Percentiles rank a stretch among this genome's conserved stretches.
Evolutionary conservation across 371 early-diverging fungal species (phyloP).

Genomic region (Rhizopus arrhizus): DNA sequence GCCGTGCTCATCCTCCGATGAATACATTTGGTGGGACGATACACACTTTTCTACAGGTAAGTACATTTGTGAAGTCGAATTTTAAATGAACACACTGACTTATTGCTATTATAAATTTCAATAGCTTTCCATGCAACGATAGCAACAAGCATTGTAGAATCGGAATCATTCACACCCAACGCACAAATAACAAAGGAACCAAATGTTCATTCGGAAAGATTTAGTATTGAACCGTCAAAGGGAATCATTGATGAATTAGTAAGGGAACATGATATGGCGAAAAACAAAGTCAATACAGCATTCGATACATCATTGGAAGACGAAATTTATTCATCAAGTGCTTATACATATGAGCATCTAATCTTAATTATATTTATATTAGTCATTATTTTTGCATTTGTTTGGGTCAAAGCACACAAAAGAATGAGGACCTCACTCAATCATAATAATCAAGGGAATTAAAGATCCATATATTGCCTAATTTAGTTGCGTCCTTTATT

Average conservation of each 20-base stretch:
- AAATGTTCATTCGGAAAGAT: constrained; percentile 31
- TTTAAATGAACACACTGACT: too few relatives aligned
- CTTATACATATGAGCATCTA: background rate
- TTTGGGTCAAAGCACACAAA: background rate
- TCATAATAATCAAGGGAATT: background rate
- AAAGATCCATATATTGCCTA: background rate
- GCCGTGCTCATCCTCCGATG: constrained; percentile 1
- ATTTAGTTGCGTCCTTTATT: background rate
- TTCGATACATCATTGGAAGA: constrained; percentile 24
- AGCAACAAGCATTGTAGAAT: constrained; percentile 40
- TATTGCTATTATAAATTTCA: too few relatives aligned
- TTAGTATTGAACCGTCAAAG: constrained; percentile 22
- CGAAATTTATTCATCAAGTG: constrained; percentile 5
- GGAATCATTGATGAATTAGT: constrained; percentile 32
- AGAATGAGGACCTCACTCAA: background rate
- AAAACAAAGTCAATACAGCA: constrained; percentile 6
- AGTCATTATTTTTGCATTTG: background rate
- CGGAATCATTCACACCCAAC: constrained; percentile 36
- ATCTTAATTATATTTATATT: background rate
- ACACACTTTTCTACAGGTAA: constrained; percentile 50
- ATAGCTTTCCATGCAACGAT: constrained; percentile 38
- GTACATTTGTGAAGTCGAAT: background rate
- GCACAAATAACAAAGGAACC: constrained; percentile 14
- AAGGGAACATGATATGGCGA: constrained; percentile 16
- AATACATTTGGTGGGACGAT: constrained; percentile 52